Evolutionary conservation across 164 flowering plant species (phyloP).

Genomic region (Macadamia tetraphylla): DNA sequence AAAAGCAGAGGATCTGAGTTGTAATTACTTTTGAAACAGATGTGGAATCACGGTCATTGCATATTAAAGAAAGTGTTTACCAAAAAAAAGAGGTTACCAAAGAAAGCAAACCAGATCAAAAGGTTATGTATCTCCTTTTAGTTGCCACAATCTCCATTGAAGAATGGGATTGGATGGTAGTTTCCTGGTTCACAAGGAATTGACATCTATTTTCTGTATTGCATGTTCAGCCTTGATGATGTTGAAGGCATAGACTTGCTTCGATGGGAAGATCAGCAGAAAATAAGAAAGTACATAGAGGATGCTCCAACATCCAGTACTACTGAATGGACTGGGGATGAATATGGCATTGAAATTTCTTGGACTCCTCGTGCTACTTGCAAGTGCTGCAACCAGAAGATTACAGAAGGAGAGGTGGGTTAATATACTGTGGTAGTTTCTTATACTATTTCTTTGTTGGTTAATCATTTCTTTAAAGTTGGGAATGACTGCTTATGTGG

Average conservation of each 20-base stretch:
- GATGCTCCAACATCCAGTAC: background rate
- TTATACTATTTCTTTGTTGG: background rate
- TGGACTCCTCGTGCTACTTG: conserved; percentile 82
- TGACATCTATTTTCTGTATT: conserved; percentile 5
- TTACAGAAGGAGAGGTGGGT: conserved; percentile 78
- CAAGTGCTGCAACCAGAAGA: conserved; percentile 67
- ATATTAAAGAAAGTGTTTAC: conserved; percentile 72
- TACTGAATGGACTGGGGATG: conserved; percentile 20
- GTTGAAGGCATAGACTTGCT: conserved; percentile 86
- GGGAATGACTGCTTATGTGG: background rate
- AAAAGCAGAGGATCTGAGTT: background rate
- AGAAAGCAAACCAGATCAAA: conserved; percentile 83
- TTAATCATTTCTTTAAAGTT: background rate
- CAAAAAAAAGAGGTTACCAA: too few relatives aligned
- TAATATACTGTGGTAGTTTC: background rate
- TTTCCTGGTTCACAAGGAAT: background rate
- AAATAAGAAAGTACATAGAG: conserved; percentile 23
- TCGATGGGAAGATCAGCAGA: conserved; percentile 94
- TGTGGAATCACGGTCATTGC: conserved; percentile 92
- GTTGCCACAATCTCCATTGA: too few relatives aligned
- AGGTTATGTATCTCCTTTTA: conserved; percentile 36
- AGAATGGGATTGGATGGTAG: background rate
- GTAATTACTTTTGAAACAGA: conserved; percentile 47
- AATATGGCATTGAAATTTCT: conserved; percentile 68
- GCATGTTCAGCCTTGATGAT: conserved; percentile 56